Evolutionary conservation across 768 basidiomycete genomes (phyloP), one percentile per base, ranked within the genome.

Genomic region (Lactarius sanguifluus): DNA sequence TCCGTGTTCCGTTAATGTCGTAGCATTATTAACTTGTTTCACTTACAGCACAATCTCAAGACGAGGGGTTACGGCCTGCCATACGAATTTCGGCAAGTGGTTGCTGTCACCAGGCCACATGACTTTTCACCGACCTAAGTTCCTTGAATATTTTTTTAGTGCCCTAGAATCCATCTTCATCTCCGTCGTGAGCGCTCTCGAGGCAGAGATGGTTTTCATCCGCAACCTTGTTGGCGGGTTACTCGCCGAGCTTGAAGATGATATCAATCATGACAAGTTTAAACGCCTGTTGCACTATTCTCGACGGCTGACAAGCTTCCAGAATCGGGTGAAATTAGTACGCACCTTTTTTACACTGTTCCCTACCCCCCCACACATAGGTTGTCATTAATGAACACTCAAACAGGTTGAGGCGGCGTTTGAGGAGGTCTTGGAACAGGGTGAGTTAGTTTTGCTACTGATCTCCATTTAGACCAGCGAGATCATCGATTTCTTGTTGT

Each of bases 181-280:
- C 50, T 96, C 94, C 47, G 93, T 96, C 12, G 79, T 96, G 64
- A 92, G 91, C 70, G 95, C 96, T 5, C 81, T 98, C 28, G 96
- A 98, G 78, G 94, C 94, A 38, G 96, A 98, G 78, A 91, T 98
- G 91, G 90, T 90, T 16, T 96, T 96, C 74, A 92, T 94, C 60
- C 87, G 96, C 40, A 90, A 91, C 68, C 86, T 97, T 43, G 91
- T 98, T 60, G 91, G 92, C 61, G 91, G 93, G 4, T 81, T 98
- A 12, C 81, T 98, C 36, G 92, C 92, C 20, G 96, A 96, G 76
- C 83, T 98, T 59, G 96, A 98, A 74, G 93, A 94, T 66, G 91
- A 96, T 73, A 97, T 98, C 72, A 93, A 96, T 74, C 89, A 94
- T 47, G 96, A 97, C 77, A 92, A 94, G 62, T 92, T 98, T 76